Evolutionary conservation across 768 basidiomycete genomes (phyloP), one percentile per base, ranked within the genome.

Genomic region (Suillus paluster): DNA sequence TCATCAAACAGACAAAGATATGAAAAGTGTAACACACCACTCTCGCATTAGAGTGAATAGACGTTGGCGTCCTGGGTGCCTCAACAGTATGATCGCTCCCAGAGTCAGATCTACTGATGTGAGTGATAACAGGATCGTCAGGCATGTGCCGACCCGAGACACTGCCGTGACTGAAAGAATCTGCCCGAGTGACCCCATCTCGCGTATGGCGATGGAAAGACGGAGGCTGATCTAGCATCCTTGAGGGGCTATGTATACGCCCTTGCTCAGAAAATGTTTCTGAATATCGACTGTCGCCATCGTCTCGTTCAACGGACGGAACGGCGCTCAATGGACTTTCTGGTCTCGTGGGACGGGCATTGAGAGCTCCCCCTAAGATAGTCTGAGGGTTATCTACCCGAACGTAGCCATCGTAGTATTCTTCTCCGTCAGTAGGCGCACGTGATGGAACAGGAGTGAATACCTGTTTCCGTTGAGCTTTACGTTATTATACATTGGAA

Each of bases 391-490:
- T 74, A 45, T 75, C 72, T 19, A 75, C 75, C 45, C 65, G 73
- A 39, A 75, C 60, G 58, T 67, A 75, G 27, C 70, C 73, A 45
- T 75, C 73, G 53, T 69, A 70, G n/a, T 66, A 70, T 12, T 75
- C 73, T 11, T 74, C 73, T 48, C 63, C 67, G 2, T 77, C 73
- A n/a, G 66, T 77, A 21, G 73, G 75, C 8, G 67, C 63, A 38
- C 73, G 73, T 41, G 73, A 75, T 25, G 75, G 73, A 25, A 75
- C 53, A 25, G 73, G 73, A 25, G 73, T 75, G 59, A 75, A 75
- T 54, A 76, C 17, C 73, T 75, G 39, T 52, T 48, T 34, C 62
- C 30, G 50, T 68, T 57, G 65, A 64, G 60, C 36, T 25, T 58
- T 50, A 50, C 14, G 46, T 48, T 42, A 36, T 25, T 17, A 38